These are phyloP conservation scores for Hebeloma cylindrosporum DNA, from an alignment of 768 basidiomycete genomes.

Conservation along the genomic window DNA sequence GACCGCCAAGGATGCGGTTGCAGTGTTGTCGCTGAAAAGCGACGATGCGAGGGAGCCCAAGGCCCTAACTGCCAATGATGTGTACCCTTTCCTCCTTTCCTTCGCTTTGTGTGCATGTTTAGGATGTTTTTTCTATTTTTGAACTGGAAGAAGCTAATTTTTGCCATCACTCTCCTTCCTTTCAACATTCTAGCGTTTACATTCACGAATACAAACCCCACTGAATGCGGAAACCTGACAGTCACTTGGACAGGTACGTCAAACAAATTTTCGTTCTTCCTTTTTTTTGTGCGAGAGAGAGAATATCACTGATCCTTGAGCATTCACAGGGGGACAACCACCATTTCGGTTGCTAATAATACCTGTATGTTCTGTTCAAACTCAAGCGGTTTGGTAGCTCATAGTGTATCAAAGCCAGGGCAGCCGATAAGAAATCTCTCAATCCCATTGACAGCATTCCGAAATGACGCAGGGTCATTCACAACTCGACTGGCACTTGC, in stretches of 20 bases:
- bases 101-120: too few relatives aligned
- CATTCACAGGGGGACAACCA: slow-evolving; percentile 24
- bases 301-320: neutral
- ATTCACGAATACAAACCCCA: slow-evolving; percentile 21
- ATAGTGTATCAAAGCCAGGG: slow-evolving; percentile 16
- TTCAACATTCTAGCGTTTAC: slow-evolving; percentile 15
- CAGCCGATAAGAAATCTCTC: slow-evolving; percentile 25
- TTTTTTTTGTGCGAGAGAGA: too few relatives aligned
- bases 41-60: too few relatives aligned
- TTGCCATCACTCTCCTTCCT: neutral
- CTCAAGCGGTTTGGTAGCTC: neutral
- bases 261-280: neutral
- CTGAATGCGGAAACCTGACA: slow-evolving; percentile 26
- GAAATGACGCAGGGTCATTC: slow-evolving; percentile 19
- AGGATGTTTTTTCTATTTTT: too few relatives aligned
- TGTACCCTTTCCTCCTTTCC: too few relatives aligned
- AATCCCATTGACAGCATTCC: slow-evolving; percentile 23
- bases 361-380: slow-evolving; percentile 12
- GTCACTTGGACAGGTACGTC: slow-evolving; percentile 27
- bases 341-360: slow-evolving; percentile 28
- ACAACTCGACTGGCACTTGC: slow-evolving; percentile 15
- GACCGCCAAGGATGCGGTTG: too few relatives aligned
- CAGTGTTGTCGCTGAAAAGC: too few relatives aligned
- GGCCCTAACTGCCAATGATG: too few relatives aligned
- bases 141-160: too few relatives aligned